phyloP scores from a whole-genome alignment of 164 flowering plant genomes.

The Macadamia tetraphylla region DNA sequence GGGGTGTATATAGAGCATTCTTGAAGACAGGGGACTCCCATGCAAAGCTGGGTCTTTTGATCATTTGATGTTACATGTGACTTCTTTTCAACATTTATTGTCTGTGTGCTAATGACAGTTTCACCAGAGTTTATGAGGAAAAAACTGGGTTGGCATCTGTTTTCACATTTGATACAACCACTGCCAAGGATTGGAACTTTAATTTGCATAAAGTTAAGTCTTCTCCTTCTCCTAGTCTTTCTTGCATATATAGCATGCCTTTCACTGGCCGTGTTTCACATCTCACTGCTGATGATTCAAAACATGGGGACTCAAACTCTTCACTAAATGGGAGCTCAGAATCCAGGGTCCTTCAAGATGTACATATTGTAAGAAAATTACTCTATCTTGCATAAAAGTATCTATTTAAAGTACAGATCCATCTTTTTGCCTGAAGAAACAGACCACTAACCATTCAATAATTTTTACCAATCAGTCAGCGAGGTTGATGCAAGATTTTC shows the following conservation, averaged over 20 bases:
- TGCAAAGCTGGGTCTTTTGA: not conserved
- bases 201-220: slow-evolving; percentile 36
- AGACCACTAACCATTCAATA: not conserved
- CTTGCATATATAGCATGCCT: slow-evolving; percentile 38
- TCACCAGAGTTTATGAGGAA: slow-evolving; percentile 13
- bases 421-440: not conserved
- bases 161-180: slow-evolving; percentile 10
- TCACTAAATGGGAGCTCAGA: slow-evolving; percentile 13
- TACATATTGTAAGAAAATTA: slow-evolving; percentile 53
- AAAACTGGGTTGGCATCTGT: slow-evolving; percentile 19
- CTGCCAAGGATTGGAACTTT: slow-evolving; percentile 7
- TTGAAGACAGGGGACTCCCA: not conserved
- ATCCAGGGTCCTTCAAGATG: slow-evolving; percentile 31
- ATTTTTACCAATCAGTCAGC: slow-evolving; percentile 37
- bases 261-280: slow-evolving; percentile 33
- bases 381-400: not conserved
- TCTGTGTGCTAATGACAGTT: not conserved
- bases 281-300: slow-evolving; percentile 25
- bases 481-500: slow-evolving; percentile 66
- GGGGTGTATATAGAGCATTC: not conserved
- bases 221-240: slow-evolving; percentile 47
- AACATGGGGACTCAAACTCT: slow-evolving; percentile 10
- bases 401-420: not conserved
- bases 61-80: not conserved
- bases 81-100: not conserved